Conservation (phyloP, 805 yeast species). For the Saturnispora gosingensis region DNA sequence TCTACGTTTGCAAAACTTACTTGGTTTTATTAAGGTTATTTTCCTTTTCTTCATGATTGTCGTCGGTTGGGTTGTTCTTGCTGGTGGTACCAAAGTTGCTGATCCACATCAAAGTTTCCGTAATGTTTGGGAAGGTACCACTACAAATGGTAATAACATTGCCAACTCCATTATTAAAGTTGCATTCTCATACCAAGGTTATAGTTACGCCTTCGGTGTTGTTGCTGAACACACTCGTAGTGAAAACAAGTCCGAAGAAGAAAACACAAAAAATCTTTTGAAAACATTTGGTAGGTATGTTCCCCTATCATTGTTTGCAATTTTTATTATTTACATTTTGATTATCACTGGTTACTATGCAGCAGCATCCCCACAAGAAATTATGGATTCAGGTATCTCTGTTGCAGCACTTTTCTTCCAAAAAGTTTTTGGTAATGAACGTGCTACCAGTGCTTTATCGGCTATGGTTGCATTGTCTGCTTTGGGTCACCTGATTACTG, state of each 20-base stretch:
- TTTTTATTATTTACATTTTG: slow-evolving; percentile 62
- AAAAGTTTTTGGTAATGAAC: slow-evolving; percentile 52
- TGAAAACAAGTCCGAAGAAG: slow-evolving; percentile 25
- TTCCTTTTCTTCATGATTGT: slow-evolving; percentile 60
- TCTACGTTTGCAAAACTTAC: slow-evolving; percentile 49
- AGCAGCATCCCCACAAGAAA: slow-evolving; percentile 52
- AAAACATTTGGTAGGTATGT: slow-evolving; percentile 64
- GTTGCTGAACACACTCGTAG: slow-evolving; percentile 34
- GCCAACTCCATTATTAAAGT: slow-evolving; percentile 36
- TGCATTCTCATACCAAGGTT: slow-evolving; percentile 35
- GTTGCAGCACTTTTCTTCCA: slow-evolving; percentile 71
- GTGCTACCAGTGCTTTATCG: slow-evolving; percentile 58
- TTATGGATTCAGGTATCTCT: slow-evolving; percentile 54
- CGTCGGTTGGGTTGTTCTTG: slow-evolving; percentile 82
- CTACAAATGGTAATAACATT: slow-evolving; percentile 34
- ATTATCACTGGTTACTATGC: slow-evolving; percentile 76
- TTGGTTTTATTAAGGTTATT: slow-evolving; percentile 68
- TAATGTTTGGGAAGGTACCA: slow-evolving; percentile 33
- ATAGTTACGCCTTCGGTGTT: slow-evolving; percentile 32
- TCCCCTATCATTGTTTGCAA: slow-evolving; percentile 55
- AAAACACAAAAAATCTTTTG: slow-evolving; percentile 37
- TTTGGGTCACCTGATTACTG: slow-evolving; percentile 73
- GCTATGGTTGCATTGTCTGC: slow-evolving; percentile 78
- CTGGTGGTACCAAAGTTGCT: slow-evolving; percentile 45
- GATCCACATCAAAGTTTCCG: slow-evolving; percentile 23